Conservation (phyloP, 1,284 basidiomycete genomes). For the Cronartium quercuum region DNA sequence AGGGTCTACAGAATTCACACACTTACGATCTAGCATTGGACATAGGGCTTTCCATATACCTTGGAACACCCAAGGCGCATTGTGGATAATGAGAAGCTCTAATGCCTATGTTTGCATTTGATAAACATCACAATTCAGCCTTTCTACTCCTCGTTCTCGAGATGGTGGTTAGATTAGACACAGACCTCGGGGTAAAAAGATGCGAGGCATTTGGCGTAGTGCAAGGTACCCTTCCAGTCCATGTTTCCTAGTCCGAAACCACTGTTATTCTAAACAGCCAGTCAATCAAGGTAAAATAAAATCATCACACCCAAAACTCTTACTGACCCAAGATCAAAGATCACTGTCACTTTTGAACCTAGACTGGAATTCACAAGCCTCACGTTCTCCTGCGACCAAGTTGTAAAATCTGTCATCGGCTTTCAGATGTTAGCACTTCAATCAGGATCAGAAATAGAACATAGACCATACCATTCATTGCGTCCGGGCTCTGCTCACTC, state of each 20-base stretch:
- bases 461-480: background rate
- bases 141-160: too few species aligned
- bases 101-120: background rate
- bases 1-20: too few species aligned
- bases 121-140: too few species aligned
- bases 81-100: slow-evolving; percentile 45
- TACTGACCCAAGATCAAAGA: slow-evolving; percentile 20
- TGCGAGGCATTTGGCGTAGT: slow-evolving; percentile 18
- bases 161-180: too few species aligned
- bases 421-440: background rate
- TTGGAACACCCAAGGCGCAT: slow-evolving; percentile 37
- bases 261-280: background rate
- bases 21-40: slow-evolving; percentile 30
- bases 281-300: background rate
- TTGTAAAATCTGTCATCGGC: slow-evolving; percentile 13
- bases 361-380: slow-evolving; percentile 4
- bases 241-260: slow-evolving; percentile 33
- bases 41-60: slow-evolving; percentile 28
- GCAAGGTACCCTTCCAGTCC: slow-evolving; percentile 29
- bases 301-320: background rate
- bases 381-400: slow-evolving; percentile 22
- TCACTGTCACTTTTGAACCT: background rate
- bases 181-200: slow-evolving; percentile 36
- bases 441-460: background rate
- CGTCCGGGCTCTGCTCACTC: slow-evolving; percentile 17